Evolutionary conservation across 805 yeast species (phyloP), one percentile per base, ranked within the genome.

Genomic region (Sugiyamaella smithiae): DNA sequence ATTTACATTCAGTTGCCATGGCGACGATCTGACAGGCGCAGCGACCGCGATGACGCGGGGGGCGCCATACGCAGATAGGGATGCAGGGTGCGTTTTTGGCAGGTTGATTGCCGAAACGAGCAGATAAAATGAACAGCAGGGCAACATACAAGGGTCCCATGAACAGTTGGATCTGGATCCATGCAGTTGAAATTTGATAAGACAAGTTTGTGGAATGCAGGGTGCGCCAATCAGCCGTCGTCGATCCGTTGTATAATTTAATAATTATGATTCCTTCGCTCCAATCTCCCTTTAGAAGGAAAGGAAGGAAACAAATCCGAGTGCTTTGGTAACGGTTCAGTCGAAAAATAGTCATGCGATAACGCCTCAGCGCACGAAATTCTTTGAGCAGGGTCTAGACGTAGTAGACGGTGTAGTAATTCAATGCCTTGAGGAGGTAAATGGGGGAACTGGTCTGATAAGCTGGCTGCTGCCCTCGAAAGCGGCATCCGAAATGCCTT

Each of bases 401-500:
- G 56, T 19, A 77, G 63, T 45, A 77, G 56, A 2, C 68, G 64
- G 23, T 66, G 56, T 33, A 76, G 59, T 23, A 77, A 59, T 44
- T 67, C 69, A 2, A 48, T 36, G n/a, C 61, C 64, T 8, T 49
- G 38, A 1, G 54, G 36, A 2, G 61, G 41, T 7, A 58, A 22
- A 17, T 36, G 24, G 6, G 59, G 56, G 28, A 57, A 51, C 45
- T 7, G 54, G 3, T 16, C 47, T 47, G 17, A 11, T 16, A 49
- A 14, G 7, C 45, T 32, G 5, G 7, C 78, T 56, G 80, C 84
- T 49, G 85, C 82, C 83, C 84, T 85, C 55, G 70, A 79, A 19
- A 35, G 5, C 4, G 97, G 96, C 53, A 91, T 69, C 37, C 89
- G 81, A 59, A 65, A 89, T 88, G 53, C 85, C 84, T 65, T 88